These are phyloP conservation scores for Lecanicillium sp. DNA, from an alignment of 2,329 filamentous ascomycete species.

Conservation along the genomic window DNA sequence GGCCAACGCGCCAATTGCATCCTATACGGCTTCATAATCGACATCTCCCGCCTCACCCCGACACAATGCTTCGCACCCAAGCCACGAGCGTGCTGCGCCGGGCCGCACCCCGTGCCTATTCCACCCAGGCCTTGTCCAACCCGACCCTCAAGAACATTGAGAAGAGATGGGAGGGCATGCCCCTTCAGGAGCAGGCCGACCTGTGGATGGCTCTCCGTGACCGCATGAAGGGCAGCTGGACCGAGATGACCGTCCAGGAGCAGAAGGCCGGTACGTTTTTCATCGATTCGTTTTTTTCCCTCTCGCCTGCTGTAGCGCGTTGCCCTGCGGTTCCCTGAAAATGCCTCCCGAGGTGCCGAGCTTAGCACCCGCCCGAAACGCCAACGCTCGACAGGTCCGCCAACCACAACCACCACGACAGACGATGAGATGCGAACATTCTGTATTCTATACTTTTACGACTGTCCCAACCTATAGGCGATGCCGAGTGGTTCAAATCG, in stretches of 20 bases:
- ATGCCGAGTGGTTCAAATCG: conserved; percentile 6
- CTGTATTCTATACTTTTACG: too few relatives aligned
- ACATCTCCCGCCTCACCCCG: conserved; percentile 9
- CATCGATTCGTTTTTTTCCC: conserved; percentile 7
- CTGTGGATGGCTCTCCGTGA: conserved; percentile 98
- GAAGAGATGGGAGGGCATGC: conserved; percentile 98
- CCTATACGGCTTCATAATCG: conserved; percentile 15
- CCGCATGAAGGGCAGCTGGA: conserved; percentile 98
- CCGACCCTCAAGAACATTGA: conserved; percentile 96
- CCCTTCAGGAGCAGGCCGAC: conserved; percentile 97
- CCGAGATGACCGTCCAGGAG: conserved; percentile 89
- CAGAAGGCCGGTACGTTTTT: conserved; percentile 91
- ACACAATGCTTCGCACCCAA: conserved; percentile 50
- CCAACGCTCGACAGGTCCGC: conserved; percentile 15
- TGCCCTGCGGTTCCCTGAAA: conserved; percentile 21
- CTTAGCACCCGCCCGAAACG: conserved; percentile 6
- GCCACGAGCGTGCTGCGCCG: conserved; percentile 48
- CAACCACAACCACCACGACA: conserved; percentile 14
- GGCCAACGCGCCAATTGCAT: conserved; percentile 30
- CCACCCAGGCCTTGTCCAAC: conserved; percentile 93
- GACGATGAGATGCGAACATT: background rate
- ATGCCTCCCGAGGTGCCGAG: conserved; percentile 29
- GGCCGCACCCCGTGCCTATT: conserved; percentile 45
- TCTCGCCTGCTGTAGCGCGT: conserved; percentile 13
- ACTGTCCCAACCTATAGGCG: background rate